Evolutionary conservation across 805 yeast genomes (phyloP), one percentile per base, ranked within the genome.

Genomic region (Clavispora carvajalis): DNA sequence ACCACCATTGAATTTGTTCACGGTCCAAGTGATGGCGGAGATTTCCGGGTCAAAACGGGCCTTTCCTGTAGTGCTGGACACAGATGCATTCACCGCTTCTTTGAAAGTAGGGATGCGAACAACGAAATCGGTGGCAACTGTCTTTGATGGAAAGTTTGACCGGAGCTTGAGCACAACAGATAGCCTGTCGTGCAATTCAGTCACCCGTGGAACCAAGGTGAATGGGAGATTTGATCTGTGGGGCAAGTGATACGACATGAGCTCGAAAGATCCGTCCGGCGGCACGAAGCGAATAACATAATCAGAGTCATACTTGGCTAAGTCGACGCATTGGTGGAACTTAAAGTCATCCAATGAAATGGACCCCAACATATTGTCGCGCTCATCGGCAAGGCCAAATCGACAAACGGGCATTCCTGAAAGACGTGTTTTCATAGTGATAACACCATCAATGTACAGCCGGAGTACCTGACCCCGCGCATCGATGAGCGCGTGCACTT

Each of bases 211-310:
- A 5, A 73, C 64, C 12, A 88, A 72, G 37, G 69, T 68, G 60
- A 88, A 85, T 4, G 97, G 97, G 22, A 85, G 56, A 37, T 76
- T 77, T 44, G 85, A 64, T 47, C 79, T 77, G 53, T 54, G 65
- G 12, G 52, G 44, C 30, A 68, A 57, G 35, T 61, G 65, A 61
- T 88, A 89, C 25, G 77, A 71, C 90, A 89, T 81, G 44, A 89
- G 72, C 59, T 87, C 91, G 57, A 87, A 85, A 38, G 79, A 77
- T 0, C 95, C 95, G 62, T 88, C 95, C 1, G 96, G 96, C 2
- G 96, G 96, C 10, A 80, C 69, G 48, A 89, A 88, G 34, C 74
- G 77, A 43, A 89, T 82, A 18, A 76, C 64, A 30, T 84, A 67
- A 19, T 82, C 80, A 16, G 69, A 56, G 45, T 85, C 88, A 59